Evolutionary conservation across 345 rosid genomes (phyloP).

Genomic region (Stellera chamaejasme): DNA sequence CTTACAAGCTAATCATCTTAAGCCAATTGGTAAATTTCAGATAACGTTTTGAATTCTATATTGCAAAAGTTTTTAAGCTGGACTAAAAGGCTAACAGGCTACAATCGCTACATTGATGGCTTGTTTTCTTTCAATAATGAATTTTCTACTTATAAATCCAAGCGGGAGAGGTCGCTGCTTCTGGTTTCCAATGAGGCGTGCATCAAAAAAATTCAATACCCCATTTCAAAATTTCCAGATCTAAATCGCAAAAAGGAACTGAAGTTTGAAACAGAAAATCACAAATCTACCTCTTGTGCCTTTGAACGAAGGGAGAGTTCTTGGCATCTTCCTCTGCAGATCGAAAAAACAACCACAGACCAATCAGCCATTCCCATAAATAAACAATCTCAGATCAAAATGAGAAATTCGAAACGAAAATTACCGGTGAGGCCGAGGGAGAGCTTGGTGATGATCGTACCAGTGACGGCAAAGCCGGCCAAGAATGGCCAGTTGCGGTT

Average conservation of each 20-base stretch:
- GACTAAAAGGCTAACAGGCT: too few relatives aligned
- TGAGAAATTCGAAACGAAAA: neutral
- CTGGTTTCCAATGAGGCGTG: too few relatives aligned
- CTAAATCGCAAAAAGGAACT: too few relatives aligned
- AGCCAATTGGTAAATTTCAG: too few relatives aligned
- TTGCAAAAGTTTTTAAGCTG: too few relatives aligned
- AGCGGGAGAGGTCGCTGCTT: too few relatives aligned
- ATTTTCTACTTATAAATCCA: too few relatives aligned
- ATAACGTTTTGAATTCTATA: too few relatives aligned
- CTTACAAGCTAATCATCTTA: too few relatives aligned
- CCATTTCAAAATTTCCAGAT: too few relatives aligned
- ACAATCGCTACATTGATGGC: too few relatives aligned
- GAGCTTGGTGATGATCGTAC: conserved; percentile 57
- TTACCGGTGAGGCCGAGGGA: conserved; percentile 65
- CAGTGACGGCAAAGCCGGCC: conserved; percentile 72
- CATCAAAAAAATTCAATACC: neutral
- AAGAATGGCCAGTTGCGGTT: conserved; percentile 80
- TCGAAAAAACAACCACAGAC: neutral
- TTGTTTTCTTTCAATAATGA: too few relatives aligned
- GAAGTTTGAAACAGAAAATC: neutral
- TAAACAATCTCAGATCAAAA: neutral
- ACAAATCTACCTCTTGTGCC: conserved; percentile 55
- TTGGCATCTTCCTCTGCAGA: conserved; percentile 83
- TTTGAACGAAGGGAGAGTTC: conserved; percentile 71
- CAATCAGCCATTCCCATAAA: neutral